Evolutionary conservation across 1,139 yeast genomes (phyloP).

Genomic region (Saccharomycopsis crataegensis): DNA sequence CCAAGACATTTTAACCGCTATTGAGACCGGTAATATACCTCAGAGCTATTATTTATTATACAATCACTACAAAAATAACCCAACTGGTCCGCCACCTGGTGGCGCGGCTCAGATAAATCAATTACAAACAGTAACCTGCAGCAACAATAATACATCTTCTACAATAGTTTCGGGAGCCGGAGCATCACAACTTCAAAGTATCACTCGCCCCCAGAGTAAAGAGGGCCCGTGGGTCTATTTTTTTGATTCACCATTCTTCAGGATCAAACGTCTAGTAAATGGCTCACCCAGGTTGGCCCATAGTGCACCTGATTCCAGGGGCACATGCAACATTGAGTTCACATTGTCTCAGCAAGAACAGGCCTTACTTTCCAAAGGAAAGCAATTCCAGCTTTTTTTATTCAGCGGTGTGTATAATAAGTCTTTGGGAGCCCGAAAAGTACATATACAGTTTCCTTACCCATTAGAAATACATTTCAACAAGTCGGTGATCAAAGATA

Average conservation of each 20-base stretch:
- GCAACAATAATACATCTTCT: neutral
- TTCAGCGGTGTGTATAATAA: conserved; percentile 39
- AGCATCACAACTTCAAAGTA: too few species aligned
- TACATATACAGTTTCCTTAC: conserved; percentile 46
- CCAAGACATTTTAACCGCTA: conserved; percentile 31
- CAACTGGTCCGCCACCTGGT: neutral
- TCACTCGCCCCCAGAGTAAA: neutral
- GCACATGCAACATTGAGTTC: conserved; percentile 35
- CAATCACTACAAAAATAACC: too few species aligned
- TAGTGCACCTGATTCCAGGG: conserved; percentile 34
- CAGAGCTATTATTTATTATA: too few species aligned
- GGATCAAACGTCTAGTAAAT: conserved; percentile 36
- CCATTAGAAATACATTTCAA: conserved; percentile 53
- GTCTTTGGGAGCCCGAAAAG: conserved; percentile 30
- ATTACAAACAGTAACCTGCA: neutral
- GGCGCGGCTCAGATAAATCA: neutral
- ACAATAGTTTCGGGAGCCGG: too few species aligned
- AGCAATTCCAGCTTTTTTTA: conserved; percentile 33
- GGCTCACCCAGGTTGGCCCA: conserved; percentile 39
- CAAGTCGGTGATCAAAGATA: conserved; percentile 37
- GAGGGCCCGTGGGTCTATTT: conserved; percentile 38
- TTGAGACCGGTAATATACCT: neutral
- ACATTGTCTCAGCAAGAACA: conserved; percentile 35
- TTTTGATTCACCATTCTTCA: conserved; percentile 46
- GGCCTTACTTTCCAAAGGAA: conserved; percentile 26